Conservation (phyloP, 2,329 filamentous ascomycete genomes). For the Ceratocystis lukuohia region DNA sequence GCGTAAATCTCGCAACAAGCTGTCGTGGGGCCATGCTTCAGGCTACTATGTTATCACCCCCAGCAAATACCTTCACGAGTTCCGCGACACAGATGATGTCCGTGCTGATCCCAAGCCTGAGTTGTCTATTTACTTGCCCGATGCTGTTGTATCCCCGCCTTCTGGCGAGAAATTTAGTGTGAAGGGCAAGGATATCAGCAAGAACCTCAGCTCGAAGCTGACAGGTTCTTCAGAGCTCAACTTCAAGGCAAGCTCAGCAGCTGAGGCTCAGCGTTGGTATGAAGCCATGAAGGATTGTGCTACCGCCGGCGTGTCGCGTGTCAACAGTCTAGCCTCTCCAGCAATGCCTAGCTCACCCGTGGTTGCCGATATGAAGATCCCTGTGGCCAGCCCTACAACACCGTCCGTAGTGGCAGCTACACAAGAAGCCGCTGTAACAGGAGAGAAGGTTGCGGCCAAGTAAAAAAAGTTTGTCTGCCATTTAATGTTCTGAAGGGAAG, state of each 20-base stretch:
- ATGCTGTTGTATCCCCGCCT: constrained; percentile 61
- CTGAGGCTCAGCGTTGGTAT: constrained; percentile 77
- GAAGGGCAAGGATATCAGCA: constrained; percentile 85
- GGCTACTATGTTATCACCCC: constrained; percentile 86
- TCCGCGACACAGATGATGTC: constrained; percentile 74
- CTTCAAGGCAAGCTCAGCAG: constrained; percentile 75
- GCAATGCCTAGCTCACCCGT: constrained; percentile 22
- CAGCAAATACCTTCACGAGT: constrained; percentile 83
- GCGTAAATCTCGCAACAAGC: constrained; percentile 78
- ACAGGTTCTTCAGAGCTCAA: constrained; percentile 64
- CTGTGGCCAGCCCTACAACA: constrained; percentile 19
- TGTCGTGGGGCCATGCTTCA: constrained; percentile 60
- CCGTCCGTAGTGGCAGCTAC: constrained; percentile 20
- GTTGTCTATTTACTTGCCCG: constrained; percentile 79
- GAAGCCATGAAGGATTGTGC: constrained; percentile 52
- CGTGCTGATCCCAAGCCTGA: constrained; percentile 67
- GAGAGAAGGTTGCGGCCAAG: constrained; percentile 4
- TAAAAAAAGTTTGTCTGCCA: not conserved
- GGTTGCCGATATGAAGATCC: constrained; percentile 21
- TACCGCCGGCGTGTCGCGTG: constrained; percentile 33
- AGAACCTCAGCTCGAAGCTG: constrained; percentile 68
- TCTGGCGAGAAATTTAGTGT: constrained; percentile 79
- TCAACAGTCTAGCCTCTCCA: constrained; percentile 23
- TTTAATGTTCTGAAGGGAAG: not conserved
- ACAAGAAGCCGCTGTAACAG: constrained; percentile 20